A percentile compares a stretch with the other conserved stretches of the same genome.
These are phyloP conservation scores for Parathielavia appendiculata DNA, from an alignment of 495 filamentous ascomycete species.

Conservation along the genomic window DNA sequence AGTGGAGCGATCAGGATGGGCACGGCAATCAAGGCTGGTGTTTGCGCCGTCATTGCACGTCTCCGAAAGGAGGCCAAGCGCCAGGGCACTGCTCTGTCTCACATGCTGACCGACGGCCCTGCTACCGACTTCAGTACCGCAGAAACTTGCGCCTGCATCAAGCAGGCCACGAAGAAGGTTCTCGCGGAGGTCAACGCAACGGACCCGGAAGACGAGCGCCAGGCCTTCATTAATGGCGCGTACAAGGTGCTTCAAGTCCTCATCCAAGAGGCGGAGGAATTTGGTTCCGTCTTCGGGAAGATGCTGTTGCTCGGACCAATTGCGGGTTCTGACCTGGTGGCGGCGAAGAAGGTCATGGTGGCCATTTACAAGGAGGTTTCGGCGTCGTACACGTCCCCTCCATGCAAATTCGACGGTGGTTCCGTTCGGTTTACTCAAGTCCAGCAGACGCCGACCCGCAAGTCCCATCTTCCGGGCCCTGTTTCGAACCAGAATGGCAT, in stretches of 20 bases:
- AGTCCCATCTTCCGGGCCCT: background rate
- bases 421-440: background rate
- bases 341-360: background rate
- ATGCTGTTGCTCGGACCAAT: constrained; percentile 2
- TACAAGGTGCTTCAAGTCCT: constrained; percentile 7
- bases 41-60: constrained; percentile 7
- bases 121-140: constrained; percentile 1
- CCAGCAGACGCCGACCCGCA: constrained; percentile 3
- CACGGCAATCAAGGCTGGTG: constrained; percentile 11
- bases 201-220: background rate
- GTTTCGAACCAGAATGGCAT: background rate
- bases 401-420: background rate
- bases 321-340: background rate
- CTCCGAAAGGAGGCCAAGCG: constrained; percentile 4
- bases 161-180: background rate
- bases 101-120: constrained; percentile 3
- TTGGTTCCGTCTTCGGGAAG: constrained; percentile 8
- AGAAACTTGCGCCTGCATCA: background rate
- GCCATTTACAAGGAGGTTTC: background rate
- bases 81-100: constrained; percentile 6
- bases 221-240: constrained; percentile 4
- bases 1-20: constrained; percentile 1
- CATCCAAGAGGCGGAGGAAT: constrained; percentile 1
- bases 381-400: constrained; percentile 1
- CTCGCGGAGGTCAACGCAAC: background rate